phyloP scores from a whole-genome alignment of 2,329 filamentous ascomycete genomes.

The Cladorrhinum sp. region DNA sequence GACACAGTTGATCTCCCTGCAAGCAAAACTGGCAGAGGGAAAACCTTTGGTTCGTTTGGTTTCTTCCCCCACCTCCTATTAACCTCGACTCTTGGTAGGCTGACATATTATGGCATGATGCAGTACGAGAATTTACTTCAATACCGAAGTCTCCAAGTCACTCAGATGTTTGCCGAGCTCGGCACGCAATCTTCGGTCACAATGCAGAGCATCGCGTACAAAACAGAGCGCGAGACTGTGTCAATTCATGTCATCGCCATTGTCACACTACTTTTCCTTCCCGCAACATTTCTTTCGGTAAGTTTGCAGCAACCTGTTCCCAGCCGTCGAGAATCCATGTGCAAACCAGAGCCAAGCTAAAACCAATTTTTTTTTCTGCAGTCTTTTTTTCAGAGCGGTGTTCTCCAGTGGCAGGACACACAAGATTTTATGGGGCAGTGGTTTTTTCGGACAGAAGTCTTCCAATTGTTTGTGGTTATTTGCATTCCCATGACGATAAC shows the following conservation, averaged over 20 bases:
- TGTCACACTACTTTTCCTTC: constrained; percentile 27
- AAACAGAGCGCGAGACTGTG: constrained; percentile 40
- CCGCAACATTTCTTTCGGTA: constrained; percentile 28
- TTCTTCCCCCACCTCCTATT: no score
- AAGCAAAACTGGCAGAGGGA: constrained; percentile 3
- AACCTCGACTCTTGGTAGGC: background rate
- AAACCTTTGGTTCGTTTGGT: constrained; percentile 5
- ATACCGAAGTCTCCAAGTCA: constrained; percentile 2
- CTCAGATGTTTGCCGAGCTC: constrained; percentile 11
- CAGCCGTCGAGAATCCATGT: background rate
- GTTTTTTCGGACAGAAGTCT: background rate
- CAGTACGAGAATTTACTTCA: constrained; percentile 15
- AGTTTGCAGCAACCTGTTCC: constrained; percentile 3
- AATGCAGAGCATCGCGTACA: constrained; percentile 48
- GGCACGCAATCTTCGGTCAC: background rate
- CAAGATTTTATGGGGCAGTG: background rate
- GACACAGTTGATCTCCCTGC: constrained; percentile 9
- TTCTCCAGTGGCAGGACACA: background rate
- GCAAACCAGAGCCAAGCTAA: background rate
- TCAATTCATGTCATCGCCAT: constrained; percentile 28
- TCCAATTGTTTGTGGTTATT: background rate
- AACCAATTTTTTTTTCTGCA: no score
- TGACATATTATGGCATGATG: background rate
- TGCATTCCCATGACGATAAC: background rate
- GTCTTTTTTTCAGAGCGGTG: background rate